phyloP scores from a whole-genome alignment of 1,284 basidiomycete species.

The Ustilago xerochloae region DNA sequence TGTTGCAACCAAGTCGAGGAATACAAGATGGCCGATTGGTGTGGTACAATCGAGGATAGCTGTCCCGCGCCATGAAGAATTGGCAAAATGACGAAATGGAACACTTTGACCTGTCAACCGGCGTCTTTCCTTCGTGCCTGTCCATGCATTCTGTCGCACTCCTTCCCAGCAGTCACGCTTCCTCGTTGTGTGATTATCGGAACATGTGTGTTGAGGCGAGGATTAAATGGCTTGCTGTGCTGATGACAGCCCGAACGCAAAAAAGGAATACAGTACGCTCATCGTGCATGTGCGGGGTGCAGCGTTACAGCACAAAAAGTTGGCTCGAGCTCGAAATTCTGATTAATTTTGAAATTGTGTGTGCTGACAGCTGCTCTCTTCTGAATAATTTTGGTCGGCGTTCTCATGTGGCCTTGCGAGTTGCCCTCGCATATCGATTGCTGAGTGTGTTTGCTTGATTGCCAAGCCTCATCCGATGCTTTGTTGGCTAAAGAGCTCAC shows the following conservation, averaged over 20 bases:
- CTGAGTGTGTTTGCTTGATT: not conserved
- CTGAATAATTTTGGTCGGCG: too few relatives aligned
- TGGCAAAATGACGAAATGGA: slow-evolving; percentile 14
- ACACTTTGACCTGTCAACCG: not conserved
- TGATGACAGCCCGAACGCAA: too few relatives aligned
- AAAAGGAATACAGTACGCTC: not conserved
- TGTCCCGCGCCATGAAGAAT: not conserved
- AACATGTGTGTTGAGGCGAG: not conserved
- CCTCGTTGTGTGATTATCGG: not conserved
- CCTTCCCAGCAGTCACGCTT: not conserved
- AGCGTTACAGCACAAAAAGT: not conserved
- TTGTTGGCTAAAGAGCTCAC: too few relatives aligned
- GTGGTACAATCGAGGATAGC: not conserved
- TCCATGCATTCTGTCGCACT: too few relatives aligned
- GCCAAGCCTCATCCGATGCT: too few relatives aligned
- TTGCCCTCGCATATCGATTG: slow-evolving; percentile 13
- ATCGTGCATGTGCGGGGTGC: too few relatives aligned
- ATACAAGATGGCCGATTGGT: not conserved
- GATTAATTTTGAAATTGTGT: not conserved
- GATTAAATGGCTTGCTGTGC: too few relatives aligned
- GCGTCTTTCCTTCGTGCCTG: too few relatives aligned
- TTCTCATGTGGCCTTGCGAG: too few relatives aligned
- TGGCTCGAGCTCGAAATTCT: slow-evolving; percentile 4
- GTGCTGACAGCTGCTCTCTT: not conserved
- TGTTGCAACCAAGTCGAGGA: too few relatives aligned